Evolutionary conservation across 129 eudicot genomes (phyloP), one percentile per base, ranked within the genome.

Genomic region (Centaurea solstitialis): DNA sequence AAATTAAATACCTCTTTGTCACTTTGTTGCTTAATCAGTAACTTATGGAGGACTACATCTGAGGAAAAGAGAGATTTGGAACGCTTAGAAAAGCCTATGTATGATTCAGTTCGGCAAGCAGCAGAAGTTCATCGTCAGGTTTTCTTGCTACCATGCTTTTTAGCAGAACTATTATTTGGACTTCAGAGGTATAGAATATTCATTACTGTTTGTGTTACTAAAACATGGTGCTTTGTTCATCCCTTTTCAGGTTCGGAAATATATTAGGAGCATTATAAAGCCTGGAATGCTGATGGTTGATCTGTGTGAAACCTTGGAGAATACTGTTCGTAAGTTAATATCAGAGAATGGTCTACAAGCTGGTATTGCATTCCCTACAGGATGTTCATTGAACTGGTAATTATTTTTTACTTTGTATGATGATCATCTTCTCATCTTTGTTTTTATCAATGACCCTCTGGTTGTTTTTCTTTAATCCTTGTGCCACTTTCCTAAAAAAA

Each of bases 81-180:
- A 82, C 94, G 99, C 77, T 88, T 95, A 71, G 94, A 95, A 76
- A 95, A 95, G 77, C 99, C 99, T 68, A 87, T 88, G 74, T 93
- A 93, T 81, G 91, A 95, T 74, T 92, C 99, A 5, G 86, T 95
- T 82, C 94, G 99, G 68, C 97, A 88, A 81, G 99, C 99, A 72
- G 99, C 99, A 43, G 99, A 95, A 89, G 99, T 95, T 83, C 99
- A 95, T 82, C 94, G 99, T 6, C 99, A 95, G 99, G 99, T 95
- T 35, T 47, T 10, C 45, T 28, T 66, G 74, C 30, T 64, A 12
- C 47, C 23, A 4, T 39, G n/a, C 13, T 38, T 12, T 62, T 65
- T 40, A 73, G 66, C 64, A 38, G 57, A 43, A 37, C 18, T 84
- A 33, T 15, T 47, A 73, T 37, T 50, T 30, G 10, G 18, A 26